phyloP scores from a whole-genome alignment of 1,284 basidiomycete genomes.

The Apiotrichum gracile region DNA sequence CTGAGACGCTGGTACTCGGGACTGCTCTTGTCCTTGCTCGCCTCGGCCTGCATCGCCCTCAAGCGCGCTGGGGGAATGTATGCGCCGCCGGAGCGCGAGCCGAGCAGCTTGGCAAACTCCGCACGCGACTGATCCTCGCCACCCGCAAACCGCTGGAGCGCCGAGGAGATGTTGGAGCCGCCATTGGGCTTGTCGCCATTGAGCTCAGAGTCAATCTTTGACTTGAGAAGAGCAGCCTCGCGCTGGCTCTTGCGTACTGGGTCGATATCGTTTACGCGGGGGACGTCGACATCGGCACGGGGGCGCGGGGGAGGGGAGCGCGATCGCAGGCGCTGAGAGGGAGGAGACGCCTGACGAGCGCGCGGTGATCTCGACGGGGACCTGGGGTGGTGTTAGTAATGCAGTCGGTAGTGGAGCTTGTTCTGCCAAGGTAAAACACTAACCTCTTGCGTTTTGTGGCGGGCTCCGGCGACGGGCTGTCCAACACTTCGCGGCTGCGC shows the following conservation, averaged over 20 bases:
- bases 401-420: background rate
- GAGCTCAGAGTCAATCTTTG: constrained; percentile 59
- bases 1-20: constrained; percentile 92
- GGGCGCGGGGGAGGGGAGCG: constrained; percentile 26
- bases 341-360: constrained; percentile 43
- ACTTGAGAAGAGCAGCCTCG: constrained; percentile 65
- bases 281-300: constrained; percentile 47
- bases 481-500: background rate
- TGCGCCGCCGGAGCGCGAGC: constrained; percentile 77
- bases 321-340: constrained; percentile 38
- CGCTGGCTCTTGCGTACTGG: constrained; percentile 67
- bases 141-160: constrained; percentile 23
- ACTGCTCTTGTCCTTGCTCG: constrained; percentile 71
- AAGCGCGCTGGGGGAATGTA: constrained; percentile 94
- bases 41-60: constrained; percentile 84
- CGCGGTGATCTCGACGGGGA: constrained; percentile 40
- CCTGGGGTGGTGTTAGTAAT: constrained; percentile 17
- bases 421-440: constrained; percentile 3
- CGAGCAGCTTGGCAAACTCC: constrained; percentile 73
- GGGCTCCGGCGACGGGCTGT: constrained; percentile 19
- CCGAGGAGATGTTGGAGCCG: constrained; percentile 40
- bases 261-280: constrained; percentile 67
- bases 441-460: constrained; percentile 43
- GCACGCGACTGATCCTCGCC: constrained; percentile 57
- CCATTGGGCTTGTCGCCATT: constrained; percentile 41